Percentiles rank a stretch among this genome's conserved stretches.
Evolutionary conservation across 345 rosid genomes (phyloP).

Genomic region (Salix exigua): DNA sequence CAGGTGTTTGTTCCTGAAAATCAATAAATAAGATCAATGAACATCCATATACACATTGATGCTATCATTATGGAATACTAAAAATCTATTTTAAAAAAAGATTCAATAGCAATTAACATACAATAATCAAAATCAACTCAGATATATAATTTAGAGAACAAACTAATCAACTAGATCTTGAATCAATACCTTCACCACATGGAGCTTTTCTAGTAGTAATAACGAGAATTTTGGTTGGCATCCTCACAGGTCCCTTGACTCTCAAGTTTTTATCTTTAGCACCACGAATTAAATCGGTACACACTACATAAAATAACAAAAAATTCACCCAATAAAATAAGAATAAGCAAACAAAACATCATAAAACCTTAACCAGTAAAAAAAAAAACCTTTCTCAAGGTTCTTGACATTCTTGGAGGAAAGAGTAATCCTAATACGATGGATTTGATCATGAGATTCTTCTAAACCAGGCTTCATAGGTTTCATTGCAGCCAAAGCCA

Average conservation of each 20-base stretch:
- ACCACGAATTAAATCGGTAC: background rate
- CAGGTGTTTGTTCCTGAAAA: constrained; percentile 45
- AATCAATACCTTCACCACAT: background rate
- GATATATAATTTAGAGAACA: background rate
- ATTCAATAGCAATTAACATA: background rate
- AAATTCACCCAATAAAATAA: background rate
- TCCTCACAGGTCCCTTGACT: background rate
- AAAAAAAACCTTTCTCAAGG: constrained; percentile 47
- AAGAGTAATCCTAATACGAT: constrained; percentile 59
- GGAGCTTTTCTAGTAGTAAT: background rate
- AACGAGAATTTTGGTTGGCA: background rate
- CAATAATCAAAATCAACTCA: background rate
- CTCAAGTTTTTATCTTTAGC: background rate
- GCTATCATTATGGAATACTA: background rate
- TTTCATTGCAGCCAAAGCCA: constrained; percentile 2
- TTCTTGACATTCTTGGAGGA: constrained; percentile 64
- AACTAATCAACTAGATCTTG: background rate
- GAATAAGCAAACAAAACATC: background rate
- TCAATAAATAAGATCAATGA: background rate
- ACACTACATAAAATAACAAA: background rate
- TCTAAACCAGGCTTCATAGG: constrained; percentile 50
- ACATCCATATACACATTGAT: background rate
- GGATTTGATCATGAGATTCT: constrained; percentile 48
- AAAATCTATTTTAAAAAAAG: too few relatives aligned
- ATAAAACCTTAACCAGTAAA: background rate